Evolutionary conservation across 331 rosid genomes (phyloP), one percentile per base, ranked within the genome.

Genomic region (Acacia pycnantha): DNA sequence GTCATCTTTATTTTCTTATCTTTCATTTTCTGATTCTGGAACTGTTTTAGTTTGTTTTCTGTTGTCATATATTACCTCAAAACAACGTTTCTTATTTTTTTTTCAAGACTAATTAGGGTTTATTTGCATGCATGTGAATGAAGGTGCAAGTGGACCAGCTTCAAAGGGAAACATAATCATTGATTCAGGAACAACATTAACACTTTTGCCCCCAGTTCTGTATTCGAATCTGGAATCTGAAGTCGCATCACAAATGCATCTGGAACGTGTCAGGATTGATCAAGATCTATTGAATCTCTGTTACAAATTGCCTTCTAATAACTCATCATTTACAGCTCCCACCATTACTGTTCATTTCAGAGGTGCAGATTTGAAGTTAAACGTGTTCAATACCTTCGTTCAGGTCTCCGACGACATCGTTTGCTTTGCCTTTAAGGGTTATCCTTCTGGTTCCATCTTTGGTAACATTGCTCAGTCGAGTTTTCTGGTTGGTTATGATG

Each of bases 401-500:
- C 82, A 76, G 33, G 33, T 86, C 2, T 24, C 56, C 0, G 68
- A 82, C 0, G 56, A 46, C 5, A 62, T 65, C 0, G 18, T 66
- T 29, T 91, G 93, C 85, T 86, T 91, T 7, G 87, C 90, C 35
- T 88, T 91, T 6, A 0, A 0, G 11, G 2, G 56, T 13, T 0
- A 4, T 5, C 18, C 13, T 4, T 0, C 3, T 1, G 8, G 37
- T 1, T 26, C 85, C 2, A 83, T 89, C 10, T 88, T 40, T 27
- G 91, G 91, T 4, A 91, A 82, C 74, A 0, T 88, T 51, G 82
- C 85, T 1, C 95, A 89, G 76, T 29, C 5, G 75, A 85, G 81
- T 31, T 78, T 77, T 81, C 53, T 82, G 69, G 81, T 88, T 11
- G 95, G 93, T 0, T 89, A 86, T 54, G 93, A 91, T 72, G 22